Evolutionary conservation across 2,329 filamentous ascomycete genomes (phyloP), one percentile per base, ranked within the genome.

Genomic region (Epicoccum sorghinum): DNA sequence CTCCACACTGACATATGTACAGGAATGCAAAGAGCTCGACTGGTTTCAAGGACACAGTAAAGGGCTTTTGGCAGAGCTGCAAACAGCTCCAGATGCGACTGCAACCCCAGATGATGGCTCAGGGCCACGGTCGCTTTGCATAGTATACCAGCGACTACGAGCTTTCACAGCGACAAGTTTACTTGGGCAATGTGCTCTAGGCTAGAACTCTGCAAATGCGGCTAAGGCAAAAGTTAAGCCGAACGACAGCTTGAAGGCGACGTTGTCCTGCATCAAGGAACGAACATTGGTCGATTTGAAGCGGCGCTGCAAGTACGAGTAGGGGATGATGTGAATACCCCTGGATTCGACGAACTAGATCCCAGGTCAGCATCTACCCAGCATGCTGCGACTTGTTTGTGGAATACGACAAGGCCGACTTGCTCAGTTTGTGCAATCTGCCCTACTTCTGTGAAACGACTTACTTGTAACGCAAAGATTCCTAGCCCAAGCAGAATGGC

Each of bases 211-310:
- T 66, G 80, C 81, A 80, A 89, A 89, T 3, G 83, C 85, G 43
- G 88, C 88, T 67, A 92, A 75, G 24, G 87, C 83, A 75, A 92
- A 92, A 25, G 89, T 89, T 37, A 85, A 67, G n/a, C 86, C 85
- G 71, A 93, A 92, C 3, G 87, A 86, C 22, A 87, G 70, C 68
- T 88, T 89, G 69, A 89, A 88, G 14, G 83, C 83, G 2, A 84
- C 81, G 62, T 86, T 83, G 56, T 82, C 79, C 63, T 82, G 79
- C 47, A 88, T 74, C 40, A 81, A 76, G 4, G 78, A 79, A 40
- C 78, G 72, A 18, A 85, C 55, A 62, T 85, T 78, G 24, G 83
- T 75, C 27, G 74, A 73, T 50, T 78, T 79, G 48, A 83, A 72
- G 53, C 82, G 83, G 41, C 75, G 71, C 64, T 84, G 81, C 37